phyloP scores from a whole-genome alignment of 306 rosid species.

The Astragalus membranaceus region DNA sequence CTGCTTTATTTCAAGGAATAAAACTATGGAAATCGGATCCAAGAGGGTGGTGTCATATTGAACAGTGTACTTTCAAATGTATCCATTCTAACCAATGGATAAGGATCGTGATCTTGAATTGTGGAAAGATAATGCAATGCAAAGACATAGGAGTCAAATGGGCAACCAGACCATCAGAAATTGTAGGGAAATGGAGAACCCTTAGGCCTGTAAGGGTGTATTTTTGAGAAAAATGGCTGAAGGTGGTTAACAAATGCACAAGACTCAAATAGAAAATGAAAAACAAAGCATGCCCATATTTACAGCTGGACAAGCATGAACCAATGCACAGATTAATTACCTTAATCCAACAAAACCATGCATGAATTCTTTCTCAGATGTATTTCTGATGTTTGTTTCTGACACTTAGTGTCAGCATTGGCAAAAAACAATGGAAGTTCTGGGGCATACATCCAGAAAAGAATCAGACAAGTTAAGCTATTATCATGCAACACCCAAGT shows the following conservation, averaged over 20 bases:
- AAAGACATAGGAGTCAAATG: conserved; percentile 11
- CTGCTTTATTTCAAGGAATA: not conserved
- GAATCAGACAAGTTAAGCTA: not conserved
- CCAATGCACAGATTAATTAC: not conserved
- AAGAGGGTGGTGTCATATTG: not conserved
- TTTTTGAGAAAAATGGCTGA: not conserved
- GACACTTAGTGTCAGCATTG: conserved; percentile 7
- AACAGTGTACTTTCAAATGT: not conserved
- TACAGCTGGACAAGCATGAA: conserved; percentile 8
- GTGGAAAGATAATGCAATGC: not conserved
- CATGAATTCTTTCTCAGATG: not conserved
- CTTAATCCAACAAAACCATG: conserved; percentile 11
- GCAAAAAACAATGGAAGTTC: not conserved
- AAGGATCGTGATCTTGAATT: not conserved
- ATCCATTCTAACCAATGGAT: not conserved
- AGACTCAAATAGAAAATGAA: not conserved
- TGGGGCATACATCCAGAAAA: not conserved
- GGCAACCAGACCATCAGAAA: not conserved
- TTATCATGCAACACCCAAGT: not conserved
- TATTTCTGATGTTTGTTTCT: conserved; percentile 5
- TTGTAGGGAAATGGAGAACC: not conserved
- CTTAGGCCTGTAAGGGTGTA: not conserved
- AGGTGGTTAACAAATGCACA: not conserved
- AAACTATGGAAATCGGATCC: not conserved
- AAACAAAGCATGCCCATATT: not conserved